These are phyloP conservation scores for Cercospora citrullina DNA, from an alignment of 2,329 filamentous ascomycete genomes.

Conservation along the genomic window DNA sequence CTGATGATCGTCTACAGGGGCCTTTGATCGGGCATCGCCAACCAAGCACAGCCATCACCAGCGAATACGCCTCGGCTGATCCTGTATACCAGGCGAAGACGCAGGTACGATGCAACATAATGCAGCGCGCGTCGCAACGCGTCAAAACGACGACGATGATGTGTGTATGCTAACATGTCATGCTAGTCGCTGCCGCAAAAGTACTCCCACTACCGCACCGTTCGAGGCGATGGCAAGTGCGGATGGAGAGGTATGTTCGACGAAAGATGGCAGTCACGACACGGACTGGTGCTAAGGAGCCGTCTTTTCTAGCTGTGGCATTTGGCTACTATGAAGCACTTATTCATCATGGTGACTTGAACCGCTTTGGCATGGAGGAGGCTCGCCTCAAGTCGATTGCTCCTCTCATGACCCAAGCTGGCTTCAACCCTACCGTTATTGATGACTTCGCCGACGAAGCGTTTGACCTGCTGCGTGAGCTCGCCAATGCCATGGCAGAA, in stretches of 20 bases:
- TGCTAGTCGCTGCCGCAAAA: slow-evolving; percentile 72
- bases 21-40: slow-evolving; percentile 78
- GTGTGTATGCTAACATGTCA: slow-evolving; percentile 3
- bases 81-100: slow-evolving; percentile 84
- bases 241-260: slow-evolving; percentile 84
- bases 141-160: not conserved
- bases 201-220: slow-evolving; percentile 82
- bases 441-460: slow-evolving; percentile 84
- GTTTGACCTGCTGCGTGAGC: slow-evolving; percentile 64
- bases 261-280: slow-evolving; percentile 16
- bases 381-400: slow-evolving; percentile 70
- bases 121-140: not conserved
- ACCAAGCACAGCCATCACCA: slow-evolving; percentile 73
- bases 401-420: slow-evolving; percentile 67
- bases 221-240: slow-evolving; percentile 92
- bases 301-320: slow-evolving; percentile 67
- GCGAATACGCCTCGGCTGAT: slow-evolving; percentile 87
- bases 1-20: slow-evolving; percentile 58
- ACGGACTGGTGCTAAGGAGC: slow-evolving; percentile 18
- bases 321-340: slow-evolving; percentile 92
- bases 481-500: slow-evolving; percentile 54
- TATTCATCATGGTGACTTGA: slow-evolving; percentile 64
- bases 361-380: slow-evolving; percentile 68
- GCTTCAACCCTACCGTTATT: slow-evolving; percentile 68
- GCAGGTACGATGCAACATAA: slow-evolving; percentile 59